Conservation (phyloP, 768 basidiomycete species). For the Neoboletus brunneissimus region DNA sequence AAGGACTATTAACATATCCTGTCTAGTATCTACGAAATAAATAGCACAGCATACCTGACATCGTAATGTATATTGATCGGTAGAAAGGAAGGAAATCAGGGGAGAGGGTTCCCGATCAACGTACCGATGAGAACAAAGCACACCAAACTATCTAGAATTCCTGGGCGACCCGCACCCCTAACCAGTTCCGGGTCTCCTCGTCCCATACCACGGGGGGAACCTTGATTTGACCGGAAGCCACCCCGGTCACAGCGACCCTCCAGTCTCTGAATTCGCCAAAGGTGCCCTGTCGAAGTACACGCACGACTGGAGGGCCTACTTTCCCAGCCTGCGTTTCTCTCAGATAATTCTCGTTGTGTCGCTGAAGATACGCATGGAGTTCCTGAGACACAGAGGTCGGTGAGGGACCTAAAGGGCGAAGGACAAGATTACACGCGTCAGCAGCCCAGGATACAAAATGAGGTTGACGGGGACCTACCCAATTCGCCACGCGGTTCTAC, state of each 20-base stretch:
- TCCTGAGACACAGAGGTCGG: conserved; percentile 2
- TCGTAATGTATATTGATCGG: background rate
- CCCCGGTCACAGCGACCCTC: conserved; percentile 16
- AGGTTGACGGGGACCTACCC: conserved; percentile 1
- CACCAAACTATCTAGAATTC: conserved; percentile 10
- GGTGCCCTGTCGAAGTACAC: conserved; percentile 18
- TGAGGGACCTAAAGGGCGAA: background rate
- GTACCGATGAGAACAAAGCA: background rate
- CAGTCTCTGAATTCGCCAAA: conserved; percentile 22
- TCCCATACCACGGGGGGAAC: conserved; percentile 18
- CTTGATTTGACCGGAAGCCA: conserved; percentile 21
- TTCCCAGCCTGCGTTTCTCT: conserved; percentile 8
- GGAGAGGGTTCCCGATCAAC: background rate
- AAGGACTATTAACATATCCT: background rate
- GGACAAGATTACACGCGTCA: background rate
- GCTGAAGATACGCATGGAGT: conserved; percentile 6
- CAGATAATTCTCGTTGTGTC: conserved; percentile 17
- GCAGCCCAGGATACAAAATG: background rate
- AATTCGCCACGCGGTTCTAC: conserved; percentile 13
- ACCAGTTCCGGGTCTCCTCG: conserved; percentile 13
- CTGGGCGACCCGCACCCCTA: conserved; percentile 11
- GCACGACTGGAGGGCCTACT: conserved; percentile 9
- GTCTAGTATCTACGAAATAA: too few relatives aligned
- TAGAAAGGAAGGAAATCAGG: background rate
- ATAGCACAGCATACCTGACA: background rate